Evolutionary conservation across 208 protist genomes (phyloP), one percentile per base, ranked within the genome.

Genomic region (Crithidia thermophila): DNA sequence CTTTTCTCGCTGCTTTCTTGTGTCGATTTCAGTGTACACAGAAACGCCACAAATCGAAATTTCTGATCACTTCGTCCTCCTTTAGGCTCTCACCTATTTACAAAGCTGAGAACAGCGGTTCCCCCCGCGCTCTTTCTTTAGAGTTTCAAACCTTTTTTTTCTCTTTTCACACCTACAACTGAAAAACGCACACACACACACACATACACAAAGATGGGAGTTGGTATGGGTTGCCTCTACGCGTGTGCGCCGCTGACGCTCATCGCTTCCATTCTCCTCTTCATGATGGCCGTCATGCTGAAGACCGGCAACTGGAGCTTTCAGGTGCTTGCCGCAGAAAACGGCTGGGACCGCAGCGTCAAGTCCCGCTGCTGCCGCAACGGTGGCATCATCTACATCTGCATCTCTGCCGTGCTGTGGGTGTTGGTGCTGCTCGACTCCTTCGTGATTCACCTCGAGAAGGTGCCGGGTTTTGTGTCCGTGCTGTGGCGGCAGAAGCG

Each of bases 261-360:
- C 46, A 61, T 72, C 20, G 52, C 66, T 16, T 67, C 72, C 39
- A 49, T 87, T 21, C 55, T 87, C 7, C 72, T 87, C 37, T 81
- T 84, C 34, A 75, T 73, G 25, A 43, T 87, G 34, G 53, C 72
- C 1, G 43, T 69, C 13, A 76, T 79, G 45, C 70, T 89, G 27
- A 33, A 63, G 43, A 55, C 73, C 50, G 72, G 70, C 23, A 84
- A 71, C 65, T 85, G 79, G 75, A 89, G 82, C 16, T 90, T 91
- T 40, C 65, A 80, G 27, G 68, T 90, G 11, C 37, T 87, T 3
- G 72, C 76, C n/a, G 73, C 69, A 6, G 84, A 87, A 57, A 36
- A 82, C 33, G 70, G 68, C 8, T 90, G 84, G 87, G 73, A 85
- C 36, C 25, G 55, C 18, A 31, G 31, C 3, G 68, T 65, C 33